Evolutionary conservation across 345 rosid genomes (phyloP).

Genomic region (Camelina laxa): DNA sequence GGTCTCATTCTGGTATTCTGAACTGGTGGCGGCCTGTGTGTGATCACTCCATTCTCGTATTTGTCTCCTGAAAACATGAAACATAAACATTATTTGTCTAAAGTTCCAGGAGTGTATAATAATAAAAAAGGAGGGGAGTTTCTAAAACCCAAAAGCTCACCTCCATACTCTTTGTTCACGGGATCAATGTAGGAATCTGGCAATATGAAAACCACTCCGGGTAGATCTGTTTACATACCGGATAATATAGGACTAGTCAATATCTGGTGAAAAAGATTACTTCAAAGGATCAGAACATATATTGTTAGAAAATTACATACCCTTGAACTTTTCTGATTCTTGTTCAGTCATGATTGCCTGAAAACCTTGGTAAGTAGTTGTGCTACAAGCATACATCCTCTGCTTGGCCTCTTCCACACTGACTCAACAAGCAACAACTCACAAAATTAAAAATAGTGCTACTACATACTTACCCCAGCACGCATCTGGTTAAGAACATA

Average conservation of each 20-base stretch:
- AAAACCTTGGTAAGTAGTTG: constrained; percentile 91
- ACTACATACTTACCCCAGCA: too few species aligned
- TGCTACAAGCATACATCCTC: constrained; percentile 95
- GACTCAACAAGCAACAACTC: too few species aligned
- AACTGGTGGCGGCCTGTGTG: constrained; percentile 80
- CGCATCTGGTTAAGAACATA: too few species aligned
- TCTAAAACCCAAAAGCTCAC: constrained; percentile 41
- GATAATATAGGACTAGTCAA: constrained; percentile 19
- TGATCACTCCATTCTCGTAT: constrained; percentile 81
- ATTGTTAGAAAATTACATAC: constrained; percentile 39
- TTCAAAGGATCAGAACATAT: not conserved
- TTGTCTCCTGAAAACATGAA: constrained; percentile 66
- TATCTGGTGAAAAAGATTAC: not conserved
- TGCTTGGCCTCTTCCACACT: constrained; percentile 88
- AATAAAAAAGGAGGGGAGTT: not conserved
- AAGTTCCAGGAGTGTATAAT: not conserved
- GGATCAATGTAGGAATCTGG: constrained; percentile 98
- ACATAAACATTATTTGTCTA: not conserved
- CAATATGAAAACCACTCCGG: constrained; percentile 81
- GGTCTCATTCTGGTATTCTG: constrained; percentile 51
- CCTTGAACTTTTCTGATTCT: constrained; percentile 76
- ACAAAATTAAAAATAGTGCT: too few species aligned
- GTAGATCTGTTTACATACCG: constrained; percentile 56
- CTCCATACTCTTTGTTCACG: constrained; percentile 87
- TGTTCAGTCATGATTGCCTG: constrained; percentile 91